Percentiles rank a stretch among this genome's conserved stretches.
phyloP scores from a whole-genome alignment of 2,329 filamentous ascomycete genomes.

The Rhinocladiella similis region DNA sequence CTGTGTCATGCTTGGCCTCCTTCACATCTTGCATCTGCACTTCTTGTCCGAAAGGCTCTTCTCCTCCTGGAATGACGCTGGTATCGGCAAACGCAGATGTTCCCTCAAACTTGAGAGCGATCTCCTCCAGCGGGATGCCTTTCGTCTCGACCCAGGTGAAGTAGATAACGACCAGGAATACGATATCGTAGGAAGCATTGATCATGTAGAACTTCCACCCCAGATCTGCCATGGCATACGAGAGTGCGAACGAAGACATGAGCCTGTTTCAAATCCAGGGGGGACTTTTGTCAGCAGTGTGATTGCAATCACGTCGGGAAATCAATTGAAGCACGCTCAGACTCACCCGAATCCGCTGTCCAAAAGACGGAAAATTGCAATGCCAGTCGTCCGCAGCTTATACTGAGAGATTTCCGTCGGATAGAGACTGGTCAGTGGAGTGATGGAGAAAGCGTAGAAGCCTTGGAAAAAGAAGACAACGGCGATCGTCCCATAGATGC shows the following conservation, averaged over 20 bases:
- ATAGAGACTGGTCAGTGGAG: slow-evolving; percentile 36
- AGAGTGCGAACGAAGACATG: slow-evolving; percentile 9
- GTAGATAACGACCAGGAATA: slow-evolving; percentile 36
- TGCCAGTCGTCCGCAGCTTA: slow-evolving; percentile 34
- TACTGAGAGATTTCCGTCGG: slow-evolving; percentile 34
- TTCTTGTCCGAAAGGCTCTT: too few species aligned
- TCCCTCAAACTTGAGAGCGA: slow-evolving; percentile 69
- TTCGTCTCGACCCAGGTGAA: slow-evolving; percentile 56
- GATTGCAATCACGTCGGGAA: too few species aligned
- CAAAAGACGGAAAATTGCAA: slow-evolving; percentile 36
- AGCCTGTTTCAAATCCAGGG: slow-evolving; percentile 8
- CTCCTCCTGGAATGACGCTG: background rate
- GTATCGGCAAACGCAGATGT: slow-evolving; percentile 47
- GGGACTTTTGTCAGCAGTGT: too few species aligned
- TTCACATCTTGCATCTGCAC: too few species aligned
- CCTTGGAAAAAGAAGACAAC: slow-evolving; percentile 37
- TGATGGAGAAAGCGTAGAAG: slow-evolving; percentile 36
- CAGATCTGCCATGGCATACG: slow-evolving; percentile 30
- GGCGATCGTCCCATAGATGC: slow-evolving; percentile 42
- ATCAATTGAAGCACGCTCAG: too few species aligned
- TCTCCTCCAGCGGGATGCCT: slow-evolving; percentile 68
- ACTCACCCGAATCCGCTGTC: too few species aligned
- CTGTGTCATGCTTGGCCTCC: too few species aligned
- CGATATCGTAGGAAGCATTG: slow-evolving; percentile 34
- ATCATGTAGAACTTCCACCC: slow-evolving; percentile 40